Evolutionary conservation across 306 rosid species (phyloP).

Genomic region (Leucaena leucocephala): DNA sequence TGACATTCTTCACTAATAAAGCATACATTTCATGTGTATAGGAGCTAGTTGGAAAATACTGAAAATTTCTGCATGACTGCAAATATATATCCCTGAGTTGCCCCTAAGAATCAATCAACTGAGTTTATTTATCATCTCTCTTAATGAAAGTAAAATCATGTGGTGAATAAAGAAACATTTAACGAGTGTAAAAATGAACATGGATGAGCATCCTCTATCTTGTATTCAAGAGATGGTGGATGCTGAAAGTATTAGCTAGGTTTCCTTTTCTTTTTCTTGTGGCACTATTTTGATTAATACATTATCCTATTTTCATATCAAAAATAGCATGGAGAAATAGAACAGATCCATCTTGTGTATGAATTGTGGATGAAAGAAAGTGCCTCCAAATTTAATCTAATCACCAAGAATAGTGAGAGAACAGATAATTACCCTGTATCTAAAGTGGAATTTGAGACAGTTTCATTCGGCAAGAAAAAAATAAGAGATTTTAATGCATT

Average conservation of each 20-base stretch:
- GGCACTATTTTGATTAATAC: no score
- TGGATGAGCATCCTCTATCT: background rate
- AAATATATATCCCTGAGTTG: background rate
- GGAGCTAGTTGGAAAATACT: background rate
- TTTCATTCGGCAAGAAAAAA: conserved; percentile 8
- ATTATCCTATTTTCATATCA: no score
- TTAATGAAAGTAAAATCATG: background rate
- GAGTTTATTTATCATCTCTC: background rate
- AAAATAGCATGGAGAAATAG: background rate
- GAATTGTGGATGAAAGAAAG: background rate
- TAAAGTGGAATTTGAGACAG: background rate
- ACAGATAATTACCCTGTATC: background rate
- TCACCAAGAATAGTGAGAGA: background rate
- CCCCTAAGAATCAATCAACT: background rate
- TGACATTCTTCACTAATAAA: background rate
- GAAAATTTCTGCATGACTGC: background rate
- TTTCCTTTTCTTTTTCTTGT: background rate
- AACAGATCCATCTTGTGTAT: background rate
- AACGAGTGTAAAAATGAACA: background rate
- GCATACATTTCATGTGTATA: background rate
- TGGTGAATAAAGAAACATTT: background rate
- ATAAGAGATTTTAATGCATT: conserved; percentile 8
- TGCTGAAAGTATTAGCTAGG: background rate
- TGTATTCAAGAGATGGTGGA: background rate
- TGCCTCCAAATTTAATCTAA: conserved; percentile 3